Conservation (phyloP, 2,329 filamentous ascomycete species). For the Aspergillus sclerotialis region DNA sequence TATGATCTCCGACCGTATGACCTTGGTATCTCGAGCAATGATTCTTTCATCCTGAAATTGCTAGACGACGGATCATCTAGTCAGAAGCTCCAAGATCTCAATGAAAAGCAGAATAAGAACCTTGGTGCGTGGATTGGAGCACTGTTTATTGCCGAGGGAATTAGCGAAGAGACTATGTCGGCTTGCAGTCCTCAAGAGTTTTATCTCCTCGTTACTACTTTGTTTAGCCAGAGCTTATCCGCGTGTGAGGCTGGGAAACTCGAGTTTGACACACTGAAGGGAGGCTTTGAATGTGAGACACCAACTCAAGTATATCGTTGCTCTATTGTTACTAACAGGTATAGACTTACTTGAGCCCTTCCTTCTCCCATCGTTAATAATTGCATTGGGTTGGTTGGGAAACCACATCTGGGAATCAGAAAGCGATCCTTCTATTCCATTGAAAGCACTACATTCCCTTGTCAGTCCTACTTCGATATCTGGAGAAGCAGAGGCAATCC, state of each 20-base stretch:
- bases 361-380: slow-evolving; percentile 54
- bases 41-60: slow-evolving; percentile 51
- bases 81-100: slow-evolving; percentile 45
- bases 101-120: slow-evolving; percentile 50
- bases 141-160: slow-evolving; percentile 56
- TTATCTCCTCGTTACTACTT: slow-evolving; percentile 54
- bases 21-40: slow-evolving; percentile 43
- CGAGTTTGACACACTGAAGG: slow-evolving; percentile 52
- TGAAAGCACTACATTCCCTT: slow-evolving; percentile 51
- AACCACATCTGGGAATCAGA: slow-evolving; percentile 48
- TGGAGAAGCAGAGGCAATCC: slow-evolving; percentile 54
- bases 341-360: slow-evolving; percentile 57
- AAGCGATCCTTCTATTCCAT: slow-evolving; percentile 44
- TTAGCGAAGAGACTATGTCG: slow-evolving; percentile 58
- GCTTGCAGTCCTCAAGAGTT: slow-evolving; percentile 59
- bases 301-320: not conserved
- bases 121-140: slow-evolving; percentile 55
- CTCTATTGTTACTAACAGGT: slow-evolving; percentile 5
- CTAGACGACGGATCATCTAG: slow-evolving; percentile 42
- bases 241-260: slow-evolving; percentile 52
- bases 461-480: slow-evolving; percentile 52
- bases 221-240: slow-evolving; percentile 55
- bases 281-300: slow-evolving; percentile 54
- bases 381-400: slow-evolving; percentile 53
- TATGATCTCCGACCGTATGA: slow-evolving; percentile 48